Evolutionary conservation across 768 basidiomycete genomes (phyloP), one percentile per base, ranked within the genome.

Genomic region (Naganishia kalamii): DNA sequence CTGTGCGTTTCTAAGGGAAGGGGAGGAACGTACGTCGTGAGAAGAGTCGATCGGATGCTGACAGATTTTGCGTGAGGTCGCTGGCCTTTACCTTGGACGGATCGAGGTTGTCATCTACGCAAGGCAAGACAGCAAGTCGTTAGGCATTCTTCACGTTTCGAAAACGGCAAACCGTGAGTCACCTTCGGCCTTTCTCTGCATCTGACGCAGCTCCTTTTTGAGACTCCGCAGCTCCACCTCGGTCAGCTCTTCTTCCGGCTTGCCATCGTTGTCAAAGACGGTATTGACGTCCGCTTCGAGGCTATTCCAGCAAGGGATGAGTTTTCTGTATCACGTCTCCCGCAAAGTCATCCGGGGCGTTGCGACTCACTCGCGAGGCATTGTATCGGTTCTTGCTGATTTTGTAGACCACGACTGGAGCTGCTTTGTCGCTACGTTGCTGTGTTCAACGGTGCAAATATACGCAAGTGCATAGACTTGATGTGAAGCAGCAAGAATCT

Each of bases 111-210:
- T 57, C 54, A 23, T 57, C 54, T 57, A 15, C 21, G 11, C 1
- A 40, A 11, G 13, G 2, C 37, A n/a, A 37, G 8, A 27, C n/a
- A n/a, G n/a, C n/a, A n/a, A n/a, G n/a, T n/a, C n/a, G n/a, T n/a
- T n/a, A n/a, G n/a, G n/a, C n/a, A n/a, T n/a, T n/a, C n/a, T n/a
- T n/a, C n/a, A n/a, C n/a, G n/a, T n/a, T n/a, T n/a, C n/a, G n/a
- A n/a, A n/a, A n/a, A n/a, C n/a, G n/a, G n/a, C n/a, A n/a, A n/a
- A n/a, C n/a, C n/a, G n/a, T n/a, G n/a, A n/a, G n/a, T n/a, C 8
- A 57, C 54, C 54, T 17, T 57, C 54, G 13, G 54, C 54, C 23
- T 57, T n/a, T 27, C 37, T 57, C 30, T 57, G 54, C 54, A 57
- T 37, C 23, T 19, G 13, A 41, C 54, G 54, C 10, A 57, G 54